Base-by-base conservation (phyloP, 768 basidiomycete species). In the Sporobolomyces roseus region DNA sequence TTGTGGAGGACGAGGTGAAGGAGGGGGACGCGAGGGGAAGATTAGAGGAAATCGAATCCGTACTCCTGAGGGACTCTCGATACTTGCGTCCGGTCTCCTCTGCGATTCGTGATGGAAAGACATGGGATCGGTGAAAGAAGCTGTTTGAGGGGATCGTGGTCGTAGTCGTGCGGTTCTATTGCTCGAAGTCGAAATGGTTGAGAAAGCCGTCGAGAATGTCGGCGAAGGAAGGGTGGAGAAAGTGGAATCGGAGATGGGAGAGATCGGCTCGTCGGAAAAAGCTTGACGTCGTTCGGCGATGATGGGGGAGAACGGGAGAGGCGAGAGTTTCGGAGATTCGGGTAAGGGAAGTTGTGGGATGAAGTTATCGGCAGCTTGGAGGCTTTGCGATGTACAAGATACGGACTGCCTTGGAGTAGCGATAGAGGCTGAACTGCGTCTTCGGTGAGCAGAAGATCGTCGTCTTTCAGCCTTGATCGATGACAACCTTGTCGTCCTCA, bases 361-460 rank as follows among this genome's bases (percentile, higher is more conserved):
- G 33, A 45, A 48, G 9, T 6, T n/a, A 58, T 45, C 58, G 43
- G 16, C 14, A 10, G 29, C 5, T 41, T 35, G 12, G 41, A 32
- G 41, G 7, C 50, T 21, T 21, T 32, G 50, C 0, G 51, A 41
- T 7, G 12, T 23, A 46, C 10, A 21, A 13, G 45, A 21, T 46
- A 6, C 45, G 12, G 17, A 43, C 13, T 50, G 53, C 21, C 53
- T 61, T 7, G 65, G 65, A 2, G 38, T 17, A 41, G 46, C 21
- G 14, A n/a, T n/a, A n/a, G n/a, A n/a, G n/a, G 61, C 45, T 8
- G 66, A 62, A 10, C 60, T 56, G 0, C 61, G 45, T 14, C 67
- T 36, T 5, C 67, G 46, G 1, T 29, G 58, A 48, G 43, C 21
- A 23, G 48, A 63, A 29, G 43, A 56, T 8, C 32, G 49, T 7